Evolutionary conservation across 495 filamentous ascomycete genomes (phyloP).

Genomic region (Aspergillus panamensis): DNA sequence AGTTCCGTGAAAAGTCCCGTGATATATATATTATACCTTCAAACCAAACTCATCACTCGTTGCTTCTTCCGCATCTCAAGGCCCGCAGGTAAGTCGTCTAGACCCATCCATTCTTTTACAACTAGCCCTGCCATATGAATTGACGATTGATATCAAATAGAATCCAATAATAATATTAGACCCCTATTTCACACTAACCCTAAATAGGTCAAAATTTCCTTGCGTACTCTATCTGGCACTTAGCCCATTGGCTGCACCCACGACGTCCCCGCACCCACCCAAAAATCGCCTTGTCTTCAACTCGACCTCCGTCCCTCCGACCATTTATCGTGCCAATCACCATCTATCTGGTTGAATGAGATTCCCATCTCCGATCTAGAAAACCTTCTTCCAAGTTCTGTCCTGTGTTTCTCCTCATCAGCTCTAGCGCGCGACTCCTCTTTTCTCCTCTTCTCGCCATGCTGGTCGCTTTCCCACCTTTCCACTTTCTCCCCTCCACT

Average conservation of each 20-base stretch:
- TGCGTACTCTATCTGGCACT: background rate
- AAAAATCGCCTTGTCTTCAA: background rate
- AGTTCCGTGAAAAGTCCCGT: too few relatives aligned
- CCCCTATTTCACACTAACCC: background rate
- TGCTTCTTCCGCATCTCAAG: too few relatives aligned
- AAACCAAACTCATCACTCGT: too few relatives aligned
- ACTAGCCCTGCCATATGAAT: background rate
- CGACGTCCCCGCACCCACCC: background rate
- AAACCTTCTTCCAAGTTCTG: conserved; percentile 1
- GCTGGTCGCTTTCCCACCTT: conserved; percentile 5
- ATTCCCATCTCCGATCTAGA: background rate
- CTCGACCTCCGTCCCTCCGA: background rate
- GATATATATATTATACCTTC: too few relatives aligned
- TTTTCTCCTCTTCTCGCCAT: conserved; percentile 13
- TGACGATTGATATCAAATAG: background rate
- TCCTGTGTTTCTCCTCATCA: conserved; percentile 1
- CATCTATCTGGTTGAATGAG: background rate
- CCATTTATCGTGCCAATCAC: conserved; percentile 11
- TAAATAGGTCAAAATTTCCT: background rate
- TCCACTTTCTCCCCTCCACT: background rate
- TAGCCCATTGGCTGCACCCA: background rate
- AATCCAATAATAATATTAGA: background rate
- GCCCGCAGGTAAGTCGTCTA: too few relatives aligned
- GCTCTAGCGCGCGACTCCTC: background rate
- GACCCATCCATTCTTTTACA: too few relatives aligned